phyloP scores from a whole-genome alignment of 345 rosid genomes.

The Arabidopsis suecica region DNA sequence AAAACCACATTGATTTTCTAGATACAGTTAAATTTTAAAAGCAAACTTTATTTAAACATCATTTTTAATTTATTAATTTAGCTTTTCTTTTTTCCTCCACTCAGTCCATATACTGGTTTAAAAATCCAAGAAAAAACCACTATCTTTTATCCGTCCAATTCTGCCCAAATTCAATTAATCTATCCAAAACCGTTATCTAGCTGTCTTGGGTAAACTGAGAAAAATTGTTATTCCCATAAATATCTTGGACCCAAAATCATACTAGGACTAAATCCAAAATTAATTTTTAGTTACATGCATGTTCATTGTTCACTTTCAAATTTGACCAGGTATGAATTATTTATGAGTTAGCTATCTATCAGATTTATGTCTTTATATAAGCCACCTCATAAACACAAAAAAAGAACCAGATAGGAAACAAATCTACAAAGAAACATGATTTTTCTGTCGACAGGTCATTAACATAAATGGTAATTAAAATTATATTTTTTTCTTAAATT shows the following conservation, averaged over 20 bases:
- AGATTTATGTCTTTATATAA: slow-evolving; percentile 8
- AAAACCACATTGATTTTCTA: too few species aligned
- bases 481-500: not conserved
- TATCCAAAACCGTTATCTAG: not conserved
- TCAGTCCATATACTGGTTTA: too few species aligned
- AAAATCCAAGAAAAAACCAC: too few species aligned
- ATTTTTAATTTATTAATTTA: too few species aligned
- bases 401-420: not conserved
- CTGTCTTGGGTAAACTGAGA: not conserved
- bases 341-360: not conserved
- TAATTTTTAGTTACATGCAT: not conserved
- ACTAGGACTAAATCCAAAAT: not conserved
- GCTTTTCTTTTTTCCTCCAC: too few species aligned
- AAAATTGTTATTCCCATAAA: not conserved
- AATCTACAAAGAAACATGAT: slow-evolving; percentile 12
- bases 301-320: not conserved
- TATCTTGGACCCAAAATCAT: not conserved
- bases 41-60: too few species aligned
- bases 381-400: not conserved
- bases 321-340: not conserved
- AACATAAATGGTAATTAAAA: not conserved
- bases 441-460: slow-evolving; percentile 23
- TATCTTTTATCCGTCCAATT: too few species aligned
- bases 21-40: too few species aligned
- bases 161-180: too few species aligned